These are phyloP conservation scores for Zygosaccharomyces bisporus DNA, from an alignment of 805 yeast genomes.

Conservation along the genomic window DNA sequence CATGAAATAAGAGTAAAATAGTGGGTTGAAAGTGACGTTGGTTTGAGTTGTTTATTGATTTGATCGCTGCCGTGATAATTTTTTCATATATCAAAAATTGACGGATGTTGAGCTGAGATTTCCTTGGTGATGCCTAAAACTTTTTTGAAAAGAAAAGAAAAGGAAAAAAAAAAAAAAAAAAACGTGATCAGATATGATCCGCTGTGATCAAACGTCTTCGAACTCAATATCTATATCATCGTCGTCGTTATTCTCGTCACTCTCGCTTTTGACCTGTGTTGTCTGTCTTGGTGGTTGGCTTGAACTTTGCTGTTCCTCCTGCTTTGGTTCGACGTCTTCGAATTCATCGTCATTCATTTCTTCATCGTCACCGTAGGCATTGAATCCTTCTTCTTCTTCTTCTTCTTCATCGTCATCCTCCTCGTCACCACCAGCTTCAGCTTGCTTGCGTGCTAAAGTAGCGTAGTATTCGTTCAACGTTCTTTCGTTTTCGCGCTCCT, in stretches of 20 bases:
- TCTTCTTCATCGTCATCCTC: slow-evolving; percentile 48
- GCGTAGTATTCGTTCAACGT: slow-evolving; percentile 75
- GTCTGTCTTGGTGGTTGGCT: not conserved
- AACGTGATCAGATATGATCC: too few relatives aligned
- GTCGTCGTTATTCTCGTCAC: slow-evolving; percentile 25
- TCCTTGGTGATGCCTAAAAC: too few relatives aligned
- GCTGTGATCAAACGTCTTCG: slow-evolving; percentile 32
- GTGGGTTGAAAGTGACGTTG: not conserved
- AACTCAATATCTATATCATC: slow-evolving; percentile 37
- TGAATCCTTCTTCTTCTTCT: slow-evolving; percentile 46
- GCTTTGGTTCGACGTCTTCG: slow-evolving; percentile 21
- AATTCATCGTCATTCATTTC: slow-evolving; percentile 23
- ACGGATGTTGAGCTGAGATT: too few relatives aligned
- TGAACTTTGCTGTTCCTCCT: slow-evolving; percentile 6
- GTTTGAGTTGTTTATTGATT: not conserved
- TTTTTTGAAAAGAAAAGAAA: not conserved
- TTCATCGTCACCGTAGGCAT: slow-evolving; percentile 37
- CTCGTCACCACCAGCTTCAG: slow-evolving; percentile 54
- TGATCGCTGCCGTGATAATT: not conserved
- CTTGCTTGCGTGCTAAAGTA: slow-evolving; percentile 66
- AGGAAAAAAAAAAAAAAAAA: not conserved
- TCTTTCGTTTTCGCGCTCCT: slow-evolving; percentile 65
- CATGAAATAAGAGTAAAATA: not conserved
- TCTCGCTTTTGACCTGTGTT: not conserved
- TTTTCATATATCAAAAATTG: too few relatives aligned